These are phyloP conservation scores for Schwanniomyces sp. DNA, from an alignment of 805 yeast species.

Conservation along the genomic window DNA sequence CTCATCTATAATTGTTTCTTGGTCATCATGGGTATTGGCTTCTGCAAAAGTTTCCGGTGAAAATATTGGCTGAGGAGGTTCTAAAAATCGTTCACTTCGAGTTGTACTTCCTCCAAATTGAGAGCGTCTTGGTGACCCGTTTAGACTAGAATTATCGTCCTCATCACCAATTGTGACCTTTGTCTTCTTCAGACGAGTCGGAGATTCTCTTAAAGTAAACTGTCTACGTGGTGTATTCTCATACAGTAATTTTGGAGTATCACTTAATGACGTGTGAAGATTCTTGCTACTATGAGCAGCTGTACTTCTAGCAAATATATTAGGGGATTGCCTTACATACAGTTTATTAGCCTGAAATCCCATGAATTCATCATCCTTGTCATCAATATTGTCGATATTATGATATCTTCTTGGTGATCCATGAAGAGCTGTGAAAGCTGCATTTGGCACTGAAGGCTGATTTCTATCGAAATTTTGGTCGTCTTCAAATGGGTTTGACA, in stretches of 20 bases:
- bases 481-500: conserved; percentile 35
- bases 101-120: conserved; percentile 29
- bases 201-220: conserved; percentile 70
- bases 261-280: conserved; percentile 16
- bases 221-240: conserved; percentile 58
- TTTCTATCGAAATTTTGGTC: conserved; percentile 34
- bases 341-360: conserved; percentile 30
- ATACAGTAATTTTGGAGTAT: conserved; percentile 27
- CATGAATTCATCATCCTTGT: conserved; percentile 22
- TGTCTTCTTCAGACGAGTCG: conserved; percentile 52
- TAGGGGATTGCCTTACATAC: conserved; percentile 40
- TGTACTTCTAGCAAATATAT: conserved; percentile 41
- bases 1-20: conserved; percentile 33
- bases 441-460: conserved; percentile 34
- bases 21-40: conserved; percentile 40
- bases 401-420: conserved; percentile 36
- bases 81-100: conserved; percentile 52
- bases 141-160: conserved; percentile 19
- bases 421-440: conserved; percentile 39
- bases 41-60: conserved; percentile 64
- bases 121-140: conserved; percentile 40
- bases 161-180: conserved; percentile 48
- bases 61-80: conserved; percentile 66
- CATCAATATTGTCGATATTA: conserved; percentile 11
- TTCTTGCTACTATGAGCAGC: conserved; percentile 15